phyloP scores from a whole-genome alignment of 768 basidiomycete species.

The Boletus pseudopeckii region DNA sequence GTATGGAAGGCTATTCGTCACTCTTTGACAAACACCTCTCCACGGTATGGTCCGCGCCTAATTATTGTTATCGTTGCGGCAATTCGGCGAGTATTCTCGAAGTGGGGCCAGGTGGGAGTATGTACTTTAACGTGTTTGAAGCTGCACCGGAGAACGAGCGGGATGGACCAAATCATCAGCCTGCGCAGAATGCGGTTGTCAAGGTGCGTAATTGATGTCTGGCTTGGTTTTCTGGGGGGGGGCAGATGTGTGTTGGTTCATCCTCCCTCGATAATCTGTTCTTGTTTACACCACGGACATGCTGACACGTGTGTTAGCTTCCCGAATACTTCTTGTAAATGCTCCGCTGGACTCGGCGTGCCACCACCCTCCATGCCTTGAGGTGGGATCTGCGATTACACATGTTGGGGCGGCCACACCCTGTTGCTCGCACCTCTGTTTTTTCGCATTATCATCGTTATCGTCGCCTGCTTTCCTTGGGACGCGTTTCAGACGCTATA shows the following conservation, averaged over 20 bases:
- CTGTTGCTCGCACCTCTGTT: not conserved
- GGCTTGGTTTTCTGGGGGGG: not conserved
- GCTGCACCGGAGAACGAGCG: constrained; percentile 98
- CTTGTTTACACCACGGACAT: not conserved
- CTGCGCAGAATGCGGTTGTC: constrained; percentile 62
- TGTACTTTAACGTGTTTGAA: constrained; percentile 97
- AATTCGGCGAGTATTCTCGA: constrained; percentile 96
- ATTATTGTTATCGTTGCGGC: constrained; percentile 98
- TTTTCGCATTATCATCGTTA: constrained; percentile 1
- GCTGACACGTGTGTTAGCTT: constrained; percentile 41
- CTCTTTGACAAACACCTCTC: constrained; percentile 93
- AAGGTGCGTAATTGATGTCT: constrained; percentile 48
- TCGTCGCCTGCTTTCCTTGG: not conserved
- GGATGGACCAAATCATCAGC: constrained; percentile 82
- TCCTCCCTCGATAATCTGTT: not conserved
- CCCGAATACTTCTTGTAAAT: constrained; percentile 74
- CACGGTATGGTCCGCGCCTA: constrained; percentile 98
- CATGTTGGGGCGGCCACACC: not conserved
- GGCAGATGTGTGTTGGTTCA: too few species aligned
- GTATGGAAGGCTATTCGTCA: constrained; percentile 99
- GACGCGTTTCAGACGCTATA: constrained; percentile 6
- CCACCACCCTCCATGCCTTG: not conserved
- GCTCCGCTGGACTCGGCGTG: not conserved
- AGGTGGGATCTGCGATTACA: constrained; percentile 9
- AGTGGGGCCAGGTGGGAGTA: constrained; percentile 81